Conservation (phyloP, 2,329 filamentous ascomycete genomes). For the Colletotrichum trifolii region DNA sequence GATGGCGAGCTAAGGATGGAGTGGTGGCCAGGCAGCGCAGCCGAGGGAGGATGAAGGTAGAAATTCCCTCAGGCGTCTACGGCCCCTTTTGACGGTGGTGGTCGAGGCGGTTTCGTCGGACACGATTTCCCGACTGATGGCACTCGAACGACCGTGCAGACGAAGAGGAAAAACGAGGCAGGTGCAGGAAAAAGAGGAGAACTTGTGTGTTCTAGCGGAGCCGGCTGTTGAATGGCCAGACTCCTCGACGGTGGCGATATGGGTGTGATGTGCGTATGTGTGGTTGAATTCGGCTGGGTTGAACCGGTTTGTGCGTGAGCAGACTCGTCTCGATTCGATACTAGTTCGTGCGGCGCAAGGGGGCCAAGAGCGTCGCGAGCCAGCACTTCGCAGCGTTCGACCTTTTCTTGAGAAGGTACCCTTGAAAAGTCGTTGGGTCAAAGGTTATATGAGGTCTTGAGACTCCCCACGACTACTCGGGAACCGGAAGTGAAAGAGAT, state of each 20-base stretch:
- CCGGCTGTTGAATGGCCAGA: constrained; percentile 4
- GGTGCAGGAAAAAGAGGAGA: constrained; percentile 10
- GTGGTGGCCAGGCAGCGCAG: constrained; percentile 34
- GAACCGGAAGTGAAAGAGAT: not conserved
- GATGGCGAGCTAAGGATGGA: not conserved
- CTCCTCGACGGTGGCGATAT: constrained; percentile 34
- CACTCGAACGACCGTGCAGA: constrained; percentile 15
- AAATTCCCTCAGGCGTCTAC: constrained; percentile 10
- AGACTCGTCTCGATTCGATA: constrained; percentile 37
- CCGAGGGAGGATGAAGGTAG: constrained; percentile 21
- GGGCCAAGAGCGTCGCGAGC: constrained; percentile 8
- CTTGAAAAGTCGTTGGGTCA: not conserved
- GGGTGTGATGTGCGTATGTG: constrained; percentile 27
- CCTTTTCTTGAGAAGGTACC: not conserved
- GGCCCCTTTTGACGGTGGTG: constrained; percentile 32
- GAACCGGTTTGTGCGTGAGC: constrained; percentile 34
- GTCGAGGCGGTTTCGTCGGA: constrained; percentile 6
- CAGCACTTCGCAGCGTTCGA: constrained; percentile 1
- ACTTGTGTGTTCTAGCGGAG: constrained; percentile 8
- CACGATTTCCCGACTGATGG: constrained; percentile 28
- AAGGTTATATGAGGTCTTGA: not conserved
- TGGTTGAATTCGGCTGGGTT: constrained; percentile 27
- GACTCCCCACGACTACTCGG: no score
- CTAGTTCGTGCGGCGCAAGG: constrained; percentile 32
- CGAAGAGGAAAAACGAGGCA: not conserved